These are phyloP conservation scores for Pistacia atlantica DNA, from an alignment of 345 rosid species.

Conservation along the genomic window DNA sequence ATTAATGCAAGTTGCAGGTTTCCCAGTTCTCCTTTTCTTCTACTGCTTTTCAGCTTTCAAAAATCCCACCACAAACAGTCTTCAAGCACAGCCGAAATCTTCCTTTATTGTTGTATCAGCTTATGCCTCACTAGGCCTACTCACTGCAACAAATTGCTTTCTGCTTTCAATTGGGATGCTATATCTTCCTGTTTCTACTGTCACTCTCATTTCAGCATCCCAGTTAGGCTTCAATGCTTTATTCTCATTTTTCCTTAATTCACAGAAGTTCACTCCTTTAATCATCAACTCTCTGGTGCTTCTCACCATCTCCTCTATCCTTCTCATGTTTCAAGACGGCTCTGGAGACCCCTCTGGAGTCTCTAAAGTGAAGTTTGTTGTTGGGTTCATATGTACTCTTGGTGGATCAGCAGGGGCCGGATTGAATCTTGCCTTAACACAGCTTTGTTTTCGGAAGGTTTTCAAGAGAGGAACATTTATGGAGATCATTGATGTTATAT, in stretches of 20 bases:
- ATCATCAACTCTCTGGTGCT: slow-evolving; percentile 36
- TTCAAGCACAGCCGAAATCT: not conserved
- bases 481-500: slow-evolving; percentile 31
- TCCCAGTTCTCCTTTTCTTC: slow-evolving; percentile 39
- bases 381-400: slow-evolving; percentile 41
- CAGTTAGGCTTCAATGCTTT: slow-evolving; percentile 41
- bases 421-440: slow-evolving; percentile 26
- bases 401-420: slow-evolving; percentile 33
- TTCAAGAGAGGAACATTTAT: slow-evolving; percentile 19
- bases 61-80: not conserved
- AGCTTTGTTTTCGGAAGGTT: slow-evolving; percentile 31
- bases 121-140: slow-evolving; percentile 28
- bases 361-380: slow-evolving; percentile 15
- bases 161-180: slow-evolving; percentile 29
- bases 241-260: slow-evolving; percentile 41
- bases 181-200: slow-evolving; percentile 45
- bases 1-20: slow-evolving; percentile 35
- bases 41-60: slow-evolving; percentile 15
- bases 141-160: slow-evolving; percentile 1
- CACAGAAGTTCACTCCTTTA: slow-evolving; percentile 38
- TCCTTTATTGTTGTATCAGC: not conserved
- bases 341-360: slow-evolving; percentile 3
- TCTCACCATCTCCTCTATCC: slow-evolving; percentile 37
- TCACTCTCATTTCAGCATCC: slow-evolving; percentile 29
- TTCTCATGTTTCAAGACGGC: slow-evolving; percentile 24